These are phyloP conservation scores for Oryza longistaminata DNA, from an alignment of 176 grass and related monocot genomes.

Conservation along the genomic window DNA sequence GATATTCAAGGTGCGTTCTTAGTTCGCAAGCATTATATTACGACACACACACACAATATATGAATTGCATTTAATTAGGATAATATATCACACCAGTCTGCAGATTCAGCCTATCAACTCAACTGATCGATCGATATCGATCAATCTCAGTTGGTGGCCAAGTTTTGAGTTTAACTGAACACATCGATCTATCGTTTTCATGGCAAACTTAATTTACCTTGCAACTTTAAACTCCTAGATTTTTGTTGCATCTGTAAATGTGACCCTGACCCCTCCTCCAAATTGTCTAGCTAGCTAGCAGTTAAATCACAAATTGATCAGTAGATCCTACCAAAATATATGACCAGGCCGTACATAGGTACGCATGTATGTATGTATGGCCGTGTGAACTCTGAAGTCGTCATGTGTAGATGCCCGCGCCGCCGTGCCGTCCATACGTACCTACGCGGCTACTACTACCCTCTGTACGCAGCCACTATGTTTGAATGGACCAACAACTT, in stretches of 20 bases:
- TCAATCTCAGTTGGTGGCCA: neutral
- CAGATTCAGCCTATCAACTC: neutral
- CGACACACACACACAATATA: neutral
- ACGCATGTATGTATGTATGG: neutral
- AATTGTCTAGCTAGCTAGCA: constrained; percentile 22
- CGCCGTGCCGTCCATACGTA: constrained; percentile 29
- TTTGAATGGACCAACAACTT: constrained; percentile 41
- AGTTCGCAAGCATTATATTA: neutral
- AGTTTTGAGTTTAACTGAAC: neutral
- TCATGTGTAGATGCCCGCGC: neutral
- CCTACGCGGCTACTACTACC: constrained; percentile 20
- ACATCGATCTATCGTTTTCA: constrained; percentile 27
- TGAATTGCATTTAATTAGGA: neutral
- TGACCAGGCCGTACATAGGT: neutral
- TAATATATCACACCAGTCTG: neutral
- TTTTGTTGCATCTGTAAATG: constrained; percentile 2
- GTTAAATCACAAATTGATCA: neutral
- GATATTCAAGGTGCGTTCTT: neutral
- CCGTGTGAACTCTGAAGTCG: constrained; percentile 36
- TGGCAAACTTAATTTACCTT: constrained; percentile 21
- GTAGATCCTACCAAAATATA: neutral
- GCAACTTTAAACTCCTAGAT: neutral
- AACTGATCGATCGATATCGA: neutral
- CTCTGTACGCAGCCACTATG: constrained; percentile 19
- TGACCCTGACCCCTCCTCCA: constrained; percentile 42